Conservation (phyloP, 768 basidiomycete species). For the Phlegmacium glaucopus region DNA sequence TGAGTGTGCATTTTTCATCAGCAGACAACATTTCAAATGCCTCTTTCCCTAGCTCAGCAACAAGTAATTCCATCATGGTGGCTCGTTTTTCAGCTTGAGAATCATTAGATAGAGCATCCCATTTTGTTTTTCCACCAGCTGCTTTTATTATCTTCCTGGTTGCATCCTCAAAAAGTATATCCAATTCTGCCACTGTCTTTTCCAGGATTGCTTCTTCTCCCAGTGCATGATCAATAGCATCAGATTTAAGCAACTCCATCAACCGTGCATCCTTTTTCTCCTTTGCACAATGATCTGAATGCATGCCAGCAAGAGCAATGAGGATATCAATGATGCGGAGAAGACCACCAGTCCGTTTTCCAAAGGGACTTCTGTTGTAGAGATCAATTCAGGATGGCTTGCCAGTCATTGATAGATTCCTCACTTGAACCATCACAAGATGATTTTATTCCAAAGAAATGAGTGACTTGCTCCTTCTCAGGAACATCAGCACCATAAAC, state of each 20-base stretch:
- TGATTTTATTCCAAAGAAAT: constrained; percentile 18
- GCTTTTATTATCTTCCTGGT: too few relatives aligned
- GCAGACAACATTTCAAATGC: constrained; percentile 9
- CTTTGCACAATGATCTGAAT: too few relatives aligned
- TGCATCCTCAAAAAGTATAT: constrained; percentile 2
- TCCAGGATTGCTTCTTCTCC: constrained; percentile 19
- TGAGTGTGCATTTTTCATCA: constrained; percentile 12
- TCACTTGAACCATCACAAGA: constrained; percentile 17
- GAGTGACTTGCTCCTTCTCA: constrained; percentile 8
- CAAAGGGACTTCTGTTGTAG: constrained; percentile 20
- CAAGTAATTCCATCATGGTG: constrained; percentile 8
- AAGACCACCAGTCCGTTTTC: constrained; percentile 10
- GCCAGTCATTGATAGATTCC: constrained; percentile 11
- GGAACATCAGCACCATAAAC: constrained; percentile 8
- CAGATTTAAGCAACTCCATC: constrained; percentile 14
- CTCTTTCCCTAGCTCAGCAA: constrained; percentile 11
- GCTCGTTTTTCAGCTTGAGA: constrained; percentile 11
- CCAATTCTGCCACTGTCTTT: constrained; percentile 7
- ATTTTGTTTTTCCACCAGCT: too few relatives aligned
- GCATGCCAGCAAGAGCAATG: constrained; percentile 15
- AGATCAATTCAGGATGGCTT: constrained; percentile 16
- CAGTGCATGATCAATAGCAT: constrained; percentile 17
- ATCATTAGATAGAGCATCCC: too few relatives aligned
- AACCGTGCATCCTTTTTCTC: too few relatives aligned
- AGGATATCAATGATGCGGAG: constrained; percentile 13